Evolutionary conservation across 805 yeast species (phyloP), one percentile per base, ranked within the genome.

Genomic region (Candida nanaspora): DNA sequence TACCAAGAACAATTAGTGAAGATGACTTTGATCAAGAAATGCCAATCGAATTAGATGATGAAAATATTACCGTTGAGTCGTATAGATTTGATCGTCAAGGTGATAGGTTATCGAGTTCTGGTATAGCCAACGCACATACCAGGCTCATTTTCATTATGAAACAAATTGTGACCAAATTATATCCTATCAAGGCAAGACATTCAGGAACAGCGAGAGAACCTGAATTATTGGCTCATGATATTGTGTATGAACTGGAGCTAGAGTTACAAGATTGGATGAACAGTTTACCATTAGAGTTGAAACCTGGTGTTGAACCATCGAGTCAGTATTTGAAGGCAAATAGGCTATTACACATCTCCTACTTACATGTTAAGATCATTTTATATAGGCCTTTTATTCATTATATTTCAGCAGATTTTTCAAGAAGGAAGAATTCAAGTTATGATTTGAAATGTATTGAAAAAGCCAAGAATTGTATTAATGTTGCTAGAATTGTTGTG

Each of bases 361-460:
- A 78, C 47, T 64, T 84, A 37, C 86, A 86, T 54, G 85, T 87
- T 41, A 84, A 83, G 56, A 78, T 87, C 42, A 82, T 85, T 52
- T 67, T 88, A 14, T 88, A 87, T 53, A 74, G 95, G 38, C 96
- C 96, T 2, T 88, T 87, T 56, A 83, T 88, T 49, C 95, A 87
- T 62, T 86, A 82, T 56, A 74, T 83, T 40, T 74, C 86, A 27
- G 79, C 83, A 38, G 78, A 76, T 35, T 66, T 61, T 41, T 44
- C 52, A 14, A 25, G 41, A 2, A 39, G 49, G 16, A 49, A 48
- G 14, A 48, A 46, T 6, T 48, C 55, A 8, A 52, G 62, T 16
- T 57, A 63, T 47, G 83, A 78, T 50, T 73, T 79, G 34, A 68
- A 78, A 43, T 82, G 88, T 15, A 69, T 80, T 30, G 78, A 78